Evolutionary conservation across 1,284 basidiomycete genomes (phyloP).

Genomic region (Ganoderma meredithae): DNA sequence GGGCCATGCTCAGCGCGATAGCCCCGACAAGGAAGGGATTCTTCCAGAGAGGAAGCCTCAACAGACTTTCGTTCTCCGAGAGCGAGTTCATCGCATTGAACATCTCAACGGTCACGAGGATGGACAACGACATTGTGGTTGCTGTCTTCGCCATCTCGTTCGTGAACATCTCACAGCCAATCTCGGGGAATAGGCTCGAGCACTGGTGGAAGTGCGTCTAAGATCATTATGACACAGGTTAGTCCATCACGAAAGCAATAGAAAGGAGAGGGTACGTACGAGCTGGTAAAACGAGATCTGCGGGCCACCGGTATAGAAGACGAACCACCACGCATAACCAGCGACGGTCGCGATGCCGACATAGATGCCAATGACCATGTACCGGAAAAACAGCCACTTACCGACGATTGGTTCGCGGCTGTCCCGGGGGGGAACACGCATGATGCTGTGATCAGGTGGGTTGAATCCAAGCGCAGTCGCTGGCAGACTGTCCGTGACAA

Average conservation of each 20-base stretch:
- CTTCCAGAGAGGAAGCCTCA: constrained; percentile 91
- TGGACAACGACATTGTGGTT: constrained; percentile 95
- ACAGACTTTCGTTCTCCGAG: constrained; percentile 95
- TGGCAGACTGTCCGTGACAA: constrained; percentile 95
- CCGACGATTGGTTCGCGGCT: constrained; percentile 91
- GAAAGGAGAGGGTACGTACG: constrained; percentile 57
- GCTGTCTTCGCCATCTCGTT: constrained; percentile 86
- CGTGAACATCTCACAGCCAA: constrained; percentile 95
- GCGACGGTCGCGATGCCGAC: constrained; percentile 96
- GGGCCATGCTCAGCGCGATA: constrained; percentile 87
- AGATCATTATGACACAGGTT: background rate
- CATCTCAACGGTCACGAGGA: constrained; percentile 96
- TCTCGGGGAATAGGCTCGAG: constrained; percentile 78
- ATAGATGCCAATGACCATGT: constrained; percentile 92
- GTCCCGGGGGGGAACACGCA: constrained; percentile 91
- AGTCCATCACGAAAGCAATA: background rate
- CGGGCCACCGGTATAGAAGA: constrained; percentile 89
- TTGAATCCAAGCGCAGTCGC: constrained; percentile 99
- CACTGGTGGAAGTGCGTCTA: constrained; percentile 97
- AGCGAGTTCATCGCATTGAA: constrained; percentile 99
- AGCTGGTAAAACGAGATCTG: constrained; percentile 94
- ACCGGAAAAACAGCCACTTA: constrained; percentile 95
- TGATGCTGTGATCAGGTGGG: constrained; percentile 95
- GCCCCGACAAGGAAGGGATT: constrained; percentile 92
- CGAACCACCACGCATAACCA: constrained; percentile 99